Evolutionary conservation across 208 protist genomes (phyloP), one percentile per base, ranked within the genome.

Genomic region (Phytomonas francai): DNA sequence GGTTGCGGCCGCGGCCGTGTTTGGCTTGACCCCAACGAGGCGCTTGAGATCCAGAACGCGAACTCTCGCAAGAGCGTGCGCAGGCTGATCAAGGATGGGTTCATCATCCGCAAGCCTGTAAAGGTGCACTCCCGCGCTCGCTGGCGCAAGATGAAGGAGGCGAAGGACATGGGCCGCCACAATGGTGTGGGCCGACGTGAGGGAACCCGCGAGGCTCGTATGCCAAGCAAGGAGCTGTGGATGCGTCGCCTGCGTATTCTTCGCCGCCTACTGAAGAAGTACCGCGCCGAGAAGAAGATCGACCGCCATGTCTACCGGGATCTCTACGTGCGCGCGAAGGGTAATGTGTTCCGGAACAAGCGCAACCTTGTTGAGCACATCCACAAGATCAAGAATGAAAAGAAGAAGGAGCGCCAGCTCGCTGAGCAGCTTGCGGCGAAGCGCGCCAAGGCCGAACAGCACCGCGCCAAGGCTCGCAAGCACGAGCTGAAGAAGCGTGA

Each of bases 321-420:
- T 64, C 84, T 99, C 59, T 99, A 99, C 88, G 59, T 98, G 63
- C 98, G 98, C 83, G 75, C 83, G 54, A 99, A 99, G 92, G 98
- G 98, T 98, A 99, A 99, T 91, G 93, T 97, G 62, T 99, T 99
- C 97, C 98, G 98, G 87, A 99, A 99, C 96, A 99, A 99, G 92
- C 96, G 97, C 76, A 98, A 97, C 66, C 87, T 99, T 29, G 94
- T 99, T 82, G 98, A 99, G 88, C 85, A 98, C 93, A 99, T 99
- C 87, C 87, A 97, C 88, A 98, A 97, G 84, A 89, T 91, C 71
- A 98, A 99, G 93, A 96, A 95, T 71, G 97, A 99, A 80, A 89
- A 97, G 82, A 77, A 87, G 67, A 94, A 97, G 78, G 92, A 97
- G 75, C 97, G 98, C 83, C 76, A 89, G 76, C 76, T 99, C 25